Evolutionary conservation across 305 asterid genomes (phyloP).

Genomic region (Petunia hybrid): DNA sequence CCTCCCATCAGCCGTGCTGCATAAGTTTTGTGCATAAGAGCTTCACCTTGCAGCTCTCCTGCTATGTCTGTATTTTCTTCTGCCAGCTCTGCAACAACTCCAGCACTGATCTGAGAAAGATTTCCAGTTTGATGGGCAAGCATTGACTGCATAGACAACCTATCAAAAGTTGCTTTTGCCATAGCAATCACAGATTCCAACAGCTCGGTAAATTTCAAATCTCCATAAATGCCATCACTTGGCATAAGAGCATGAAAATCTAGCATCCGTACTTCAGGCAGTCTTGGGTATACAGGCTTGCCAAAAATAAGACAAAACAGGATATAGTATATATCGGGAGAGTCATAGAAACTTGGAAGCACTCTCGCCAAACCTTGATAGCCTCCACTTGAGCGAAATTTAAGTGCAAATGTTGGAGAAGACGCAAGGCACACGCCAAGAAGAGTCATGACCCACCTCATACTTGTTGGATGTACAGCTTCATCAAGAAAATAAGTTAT

Average conservation of each 20-base stretch:
- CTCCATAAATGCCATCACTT: conserved; percentile 75
- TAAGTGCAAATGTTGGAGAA: conserved; percentile 93
- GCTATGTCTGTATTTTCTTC: conserved; percentile 84
- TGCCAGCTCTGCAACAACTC: conserved; percentile 96
- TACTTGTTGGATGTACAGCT: conserved; percentile 99
- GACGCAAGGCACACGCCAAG: conserved; percentile 96
- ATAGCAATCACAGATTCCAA: conserved; percentile 94
- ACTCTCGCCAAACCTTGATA: conserved; percentile 95
- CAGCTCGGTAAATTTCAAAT: conserved; percentile 86
- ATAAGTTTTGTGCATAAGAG: conserved; percentile 98
- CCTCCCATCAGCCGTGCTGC: conserved; percentile 99
- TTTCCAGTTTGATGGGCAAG: conserved; percentile 89
- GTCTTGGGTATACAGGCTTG: conserved; percentile 97
- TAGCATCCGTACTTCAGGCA: conserved; percentile 98
- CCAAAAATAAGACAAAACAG: conserved; percentile 96
- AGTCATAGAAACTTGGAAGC: conserved; percentile 96
- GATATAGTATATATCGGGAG: conserved; percentile 98
- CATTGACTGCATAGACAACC: conserved; percentile 84
- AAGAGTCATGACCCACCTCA: conserved; percentile 99
- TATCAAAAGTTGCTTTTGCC: conserved; percentile 98
- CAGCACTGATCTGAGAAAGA: conserved; percentile 93
- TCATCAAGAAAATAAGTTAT: conserved; percentile 96
- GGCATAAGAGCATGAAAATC: conserved; percentile 99
- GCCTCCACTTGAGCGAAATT: conserved; percentile 97
- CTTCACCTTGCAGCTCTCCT: conserved; percentile 99